Evolutionary conservation across 2,329 filamentous ascomycete species (phyloP).

Genomic region (Paecilomyces fulvus): DNA sequence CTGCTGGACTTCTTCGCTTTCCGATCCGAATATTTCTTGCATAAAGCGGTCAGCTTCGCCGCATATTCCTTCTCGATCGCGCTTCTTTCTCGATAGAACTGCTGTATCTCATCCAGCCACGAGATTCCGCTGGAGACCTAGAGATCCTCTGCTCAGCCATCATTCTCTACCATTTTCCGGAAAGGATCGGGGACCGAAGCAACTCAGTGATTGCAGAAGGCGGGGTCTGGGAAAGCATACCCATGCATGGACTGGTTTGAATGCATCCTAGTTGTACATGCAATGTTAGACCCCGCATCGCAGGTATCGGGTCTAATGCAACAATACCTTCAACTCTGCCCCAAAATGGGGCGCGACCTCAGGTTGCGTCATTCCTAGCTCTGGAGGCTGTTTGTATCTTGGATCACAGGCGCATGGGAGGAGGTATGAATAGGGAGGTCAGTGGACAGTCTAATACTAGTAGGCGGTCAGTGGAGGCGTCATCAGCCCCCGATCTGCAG

Average conservation of each 20-base stretch:
- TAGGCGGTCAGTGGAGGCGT: neutral
- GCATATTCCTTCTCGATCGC: constrained; percentile 96
- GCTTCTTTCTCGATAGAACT: constrained; percentile 92
- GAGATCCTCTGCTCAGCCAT: constrained; percentile 4
- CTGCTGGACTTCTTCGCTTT: constrained; percentile 83
- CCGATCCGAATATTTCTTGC: constrained; percentile 96
- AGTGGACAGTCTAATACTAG: neutral
- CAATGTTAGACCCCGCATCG: constrained; percentile 8
- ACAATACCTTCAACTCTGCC: constrained; percentile 77
- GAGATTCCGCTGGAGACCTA: constrained; percentile 73
- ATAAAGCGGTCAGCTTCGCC: constrained; percentile 73
- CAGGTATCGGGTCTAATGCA: constrained; percentile 1
- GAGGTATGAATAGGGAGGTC: neutral
- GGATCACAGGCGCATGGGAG: neutral
- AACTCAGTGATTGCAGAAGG: constrained; percentile 2
- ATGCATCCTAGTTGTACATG: constrained; percentile 65
- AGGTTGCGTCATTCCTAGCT: constrained; percentile 64
- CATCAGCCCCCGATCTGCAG: neutral
- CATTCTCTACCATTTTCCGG: neutral
- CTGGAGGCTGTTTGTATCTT: constrained; percentile 3
- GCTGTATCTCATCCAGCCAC: constrained; percentile 95
- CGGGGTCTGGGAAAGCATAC: constrained; percentile 33
- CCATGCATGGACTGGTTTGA: constrained; percentile 92
- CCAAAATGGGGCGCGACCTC: constrained; percentile 82
- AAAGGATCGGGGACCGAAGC: neutral